A percentile compares a stretch with the other conserved stretches of the same genome.
phyloP scores from a whole-genome alignment of 2,329 filamentous ascomycete species.

The Rhynchosporium graminicola region DNA sequence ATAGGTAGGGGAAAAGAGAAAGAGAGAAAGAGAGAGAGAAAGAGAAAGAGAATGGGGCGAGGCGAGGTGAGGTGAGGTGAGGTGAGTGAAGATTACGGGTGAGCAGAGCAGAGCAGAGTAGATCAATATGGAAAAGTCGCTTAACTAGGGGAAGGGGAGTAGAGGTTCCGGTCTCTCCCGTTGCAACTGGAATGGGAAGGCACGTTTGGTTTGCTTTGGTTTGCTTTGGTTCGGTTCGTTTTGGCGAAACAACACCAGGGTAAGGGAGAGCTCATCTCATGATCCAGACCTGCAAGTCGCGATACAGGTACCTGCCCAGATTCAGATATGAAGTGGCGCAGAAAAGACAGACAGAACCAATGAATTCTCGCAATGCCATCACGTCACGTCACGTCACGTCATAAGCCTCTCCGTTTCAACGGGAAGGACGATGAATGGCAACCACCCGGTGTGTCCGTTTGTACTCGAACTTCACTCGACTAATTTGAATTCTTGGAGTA shows the following conservation, averaged over 20 bases:
- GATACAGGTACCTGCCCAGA: too few relatives aligned
- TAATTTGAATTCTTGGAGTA: neutral
- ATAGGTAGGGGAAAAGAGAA: neutral
- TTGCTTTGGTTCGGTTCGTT: neutral
- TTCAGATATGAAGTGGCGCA: neutral
- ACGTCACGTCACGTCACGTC: neutral
- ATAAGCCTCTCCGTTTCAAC: constrained; percentile 25
- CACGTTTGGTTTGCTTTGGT: neutral
- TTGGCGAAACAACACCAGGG: constrained; percentile 6
- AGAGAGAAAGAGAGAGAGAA: neutral
- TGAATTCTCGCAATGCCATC: constrained; percentile 12
- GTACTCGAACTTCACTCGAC: constrained; percentile 9
- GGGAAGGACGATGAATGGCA: constrained; percentile 19
- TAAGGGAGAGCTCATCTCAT: neutral
- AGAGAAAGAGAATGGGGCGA: constrained; percentile 8
- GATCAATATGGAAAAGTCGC: neutral
- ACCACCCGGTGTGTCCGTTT: constrained; percentile 22
- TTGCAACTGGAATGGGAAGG: constrained; percentile 20
- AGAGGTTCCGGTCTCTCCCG: constrained; percentile 9
- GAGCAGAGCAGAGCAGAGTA: neutral
- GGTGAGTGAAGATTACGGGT: neutral
- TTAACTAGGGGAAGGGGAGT: neutral
- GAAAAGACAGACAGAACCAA: neutral
- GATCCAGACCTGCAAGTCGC: too few relatives aligned
- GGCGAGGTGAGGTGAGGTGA: neutral